Base-by-base conservation (phyloP, 108 stramenopile species). In the Cyclostephanos tholiformis region DNA sequence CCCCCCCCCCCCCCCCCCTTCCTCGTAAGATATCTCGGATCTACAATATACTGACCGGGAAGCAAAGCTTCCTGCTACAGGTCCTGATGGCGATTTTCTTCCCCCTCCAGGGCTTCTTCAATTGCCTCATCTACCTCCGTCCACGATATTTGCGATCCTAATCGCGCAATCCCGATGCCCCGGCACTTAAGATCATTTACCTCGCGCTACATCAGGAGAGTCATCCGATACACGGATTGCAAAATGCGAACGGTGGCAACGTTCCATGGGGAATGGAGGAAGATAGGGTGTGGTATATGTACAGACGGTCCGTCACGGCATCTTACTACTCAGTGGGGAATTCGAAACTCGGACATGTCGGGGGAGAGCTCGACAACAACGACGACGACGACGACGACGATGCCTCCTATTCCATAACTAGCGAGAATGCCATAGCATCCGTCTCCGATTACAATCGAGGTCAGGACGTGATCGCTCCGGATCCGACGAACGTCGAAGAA, bases 31-130 rank as follows among this genome's bases (percentile, higher is more conserved):
- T 75, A 9, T 25, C 70, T 14, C 68, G 86, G 59, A 78, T 63
- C 48, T 69, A 75, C 20, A 39, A 61, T 32, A 63, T 66, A 30
- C 48, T 67, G 16, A 77, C 76, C 29, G 76, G 76, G 38, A 41
- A 58, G 20, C 63, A 71, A 39, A 69, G 63, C 20, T 76, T 70
- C 49, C 17, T 49, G 23, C 60, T 90, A 20, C 63, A 77, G 30
- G 74, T 87, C 4, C 46, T 87, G 12, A 62, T 76, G 52, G 72
- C 77, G 12, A 63, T 76, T 12, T 83, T 90, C 53, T 69, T 87
- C 38, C 87, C 87, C 20, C 39, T 84, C 60, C 87, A 88, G 64
- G 87, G 87, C 10, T 83, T 87, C 58, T 81, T 87, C 72, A 87
- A 87, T 52, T 48, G 67, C 29, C 66, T 83, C 39, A 67, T 87